Conservation (phyloP, 2,329 filamentous ascomycete genomes). For the Colletotrichum navitas region DNA sequence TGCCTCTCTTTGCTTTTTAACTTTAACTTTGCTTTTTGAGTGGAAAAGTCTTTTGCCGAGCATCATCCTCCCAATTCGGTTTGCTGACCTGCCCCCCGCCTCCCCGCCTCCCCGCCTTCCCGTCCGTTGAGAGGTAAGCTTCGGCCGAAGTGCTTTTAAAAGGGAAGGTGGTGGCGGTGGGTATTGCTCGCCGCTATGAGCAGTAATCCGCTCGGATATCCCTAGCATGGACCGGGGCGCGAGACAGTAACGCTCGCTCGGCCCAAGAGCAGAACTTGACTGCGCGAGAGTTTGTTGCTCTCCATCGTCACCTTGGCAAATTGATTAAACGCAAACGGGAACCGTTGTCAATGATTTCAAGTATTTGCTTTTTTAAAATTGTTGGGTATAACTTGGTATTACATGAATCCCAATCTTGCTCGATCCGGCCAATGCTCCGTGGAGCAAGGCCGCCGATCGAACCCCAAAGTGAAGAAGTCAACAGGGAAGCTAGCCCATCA, state of each 20-base stretch:
- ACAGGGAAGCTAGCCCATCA: slow-evolving; percentile 48
- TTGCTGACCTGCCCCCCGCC: not conserved
- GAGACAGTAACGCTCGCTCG: slow-evolving; percentile 8
- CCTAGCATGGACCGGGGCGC: slow-evolving; percentile 16
- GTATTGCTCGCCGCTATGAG: slow-evolving; percentile 13
- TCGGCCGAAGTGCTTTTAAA: slow-evolving; percentile 30
- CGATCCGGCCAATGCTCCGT: slow-evolving; percentile 17
- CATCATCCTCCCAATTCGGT: not conserved
- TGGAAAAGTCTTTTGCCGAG: not conserved
- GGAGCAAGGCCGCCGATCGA: slow-evolving; percentile 12
- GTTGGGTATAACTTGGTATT: slow-evolving; percentile 41
- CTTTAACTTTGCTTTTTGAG: too few relatives aligned
- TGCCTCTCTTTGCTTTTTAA: not conserved
- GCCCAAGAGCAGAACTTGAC: not conserved
- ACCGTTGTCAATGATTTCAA: not conserved
- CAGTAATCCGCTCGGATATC: slow-evolving; percentile 10
- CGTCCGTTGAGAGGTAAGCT: slow-evolving; percentile 20
- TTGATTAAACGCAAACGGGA: not conserved
- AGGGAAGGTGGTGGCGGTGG: slow-evolving; percentile 35
- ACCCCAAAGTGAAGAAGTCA: slow-evolving; percentile 29
- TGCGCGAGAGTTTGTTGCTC: slow-evolving; percentile 10
- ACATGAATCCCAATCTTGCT: slow-evolving; percentile 41
- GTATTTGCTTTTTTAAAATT: slow-evolving; percentile 29
- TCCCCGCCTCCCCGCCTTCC: not conserved
- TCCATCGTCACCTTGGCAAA: not conserved